phyloP scores from a whole-genome alignment of 257 asterid genomes.

The Petunia secreta region DNA sequence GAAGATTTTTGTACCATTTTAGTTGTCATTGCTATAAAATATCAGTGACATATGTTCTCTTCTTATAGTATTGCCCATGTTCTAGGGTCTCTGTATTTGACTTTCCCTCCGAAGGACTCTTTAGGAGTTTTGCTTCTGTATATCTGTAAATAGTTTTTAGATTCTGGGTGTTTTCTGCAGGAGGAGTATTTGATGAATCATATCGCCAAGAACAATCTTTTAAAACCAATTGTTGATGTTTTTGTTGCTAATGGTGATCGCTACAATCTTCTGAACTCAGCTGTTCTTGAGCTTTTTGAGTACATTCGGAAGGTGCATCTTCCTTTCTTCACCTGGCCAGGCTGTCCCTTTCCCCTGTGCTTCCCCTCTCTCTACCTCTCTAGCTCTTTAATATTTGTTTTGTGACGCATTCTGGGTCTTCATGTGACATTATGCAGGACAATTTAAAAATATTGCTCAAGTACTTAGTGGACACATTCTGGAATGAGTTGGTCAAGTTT shows the following conservation, averaged over 20 bases:
- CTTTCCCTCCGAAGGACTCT: neutral
- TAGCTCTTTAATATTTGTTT: neutral
- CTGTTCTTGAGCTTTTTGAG: constrained; percentile 88
- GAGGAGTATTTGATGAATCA: constrained; percentile 91
- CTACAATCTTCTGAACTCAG: constrained; percentile 94
- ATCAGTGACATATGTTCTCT: neutral
- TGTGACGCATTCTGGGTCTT: neutral
- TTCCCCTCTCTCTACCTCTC: neutral
- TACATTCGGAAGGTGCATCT: constrained; percentile 72
- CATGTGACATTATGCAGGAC: constrained; percentile 57
- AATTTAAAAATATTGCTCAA: constrained; percentile 75
- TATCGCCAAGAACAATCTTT: constrained; percentile 72
- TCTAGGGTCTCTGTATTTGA: constrained; percentile 10
- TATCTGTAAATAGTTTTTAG: too few species aligned
- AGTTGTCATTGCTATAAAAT: neutral
- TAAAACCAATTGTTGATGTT: constrained; percentile 82
- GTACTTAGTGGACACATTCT: constrained; percentile 79
- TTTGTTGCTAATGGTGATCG: constrained; percentile 90
- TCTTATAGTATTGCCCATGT: neutral
- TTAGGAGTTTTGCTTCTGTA: neutral
- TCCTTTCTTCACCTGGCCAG: constrained; percentile 27
- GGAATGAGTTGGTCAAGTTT: constrained; percentile 81
- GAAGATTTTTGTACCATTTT: neutral
- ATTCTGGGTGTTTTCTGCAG: constrained; percentile 44
- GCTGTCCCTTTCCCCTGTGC: neutral